Base-by-base conservation (phyloP, 2,329 filamentous ascomycete species). In the Tolypocladium endophyticum region DNA sequence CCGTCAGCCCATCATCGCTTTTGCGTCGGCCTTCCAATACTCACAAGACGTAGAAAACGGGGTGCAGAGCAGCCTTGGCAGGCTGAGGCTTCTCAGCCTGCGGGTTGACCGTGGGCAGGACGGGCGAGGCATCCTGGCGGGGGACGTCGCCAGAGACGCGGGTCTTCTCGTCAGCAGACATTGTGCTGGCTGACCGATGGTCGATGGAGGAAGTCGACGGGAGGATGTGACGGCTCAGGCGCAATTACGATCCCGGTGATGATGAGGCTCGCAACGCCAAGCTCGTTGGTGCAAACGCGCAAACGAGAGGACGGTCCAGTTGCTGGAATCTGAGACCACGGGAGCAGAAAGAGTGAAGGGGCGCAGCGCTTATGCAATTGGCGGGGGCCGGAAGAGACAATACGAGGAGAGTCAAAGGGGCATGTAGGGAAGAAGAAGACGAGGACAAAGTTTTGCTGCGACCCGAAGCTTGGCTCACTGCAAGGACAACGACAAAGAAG, bases 21-120 rank as follows among this genome's bases (percentile, higher is more conserved):
- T 55, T 12, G 65, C 30, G 56, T 33, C 36, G 18, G 18, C 43
- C 39, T 12, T 53, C 53, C 38, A 57, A 45, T 55, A 78, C 81
- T 72, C 75, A 86, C 85, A 82, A 76, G 39, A 97, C 90, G 76
- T 97, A 97, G 74, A 95, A 77, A n/a, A 88, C 85, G 61, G 92
- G 88, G 72, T 93, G 91, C 66, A 95, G 79, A 50, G 82, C 71
- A 45, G 84, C 69, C 74, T 87, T 86, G 60, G 86, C 73, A 58
- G 85, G 78, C 70, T 87, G 82, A 61, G 82, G 70, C 81, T 92
- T 93, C 73, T 92, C 86, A 59, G 80, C 77, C 30, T 85, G 83
- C 30, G 88, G 88, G 73, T 93, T 96, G 73, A 90, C 84, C 14
- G 87, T 92, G 36, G 92, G 92, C 71, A 97, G 81, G 61, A 91